Evolutionary conservation across 345 rosid species (phyloP), one percentile per base, ranked within the genome.

Genomic region (Syzygium aqueum): DNA sequence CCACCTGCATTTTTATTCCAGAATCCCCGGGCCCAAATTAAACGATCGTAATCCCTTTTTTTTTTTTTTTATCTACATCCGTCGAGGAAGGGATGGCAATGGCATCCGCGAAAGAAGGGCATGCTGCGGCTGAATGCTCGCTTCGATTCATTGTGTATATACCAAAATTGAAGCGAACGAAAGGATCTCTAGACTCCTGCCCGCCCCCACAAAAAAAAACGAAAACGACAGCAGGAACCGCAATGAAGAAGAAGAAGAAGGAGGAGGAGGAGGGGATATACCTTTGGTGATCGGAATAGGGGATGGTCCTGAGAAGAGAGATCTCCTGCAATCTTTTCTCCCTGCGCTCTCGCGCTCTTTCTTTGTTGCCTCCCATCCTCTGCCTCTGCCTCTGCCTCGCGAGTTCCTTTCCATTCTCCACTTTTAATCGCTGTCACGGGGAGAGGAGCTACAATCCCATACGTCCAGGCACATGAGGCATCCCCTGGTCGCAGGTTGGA

Each of bases 261-360:
- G 21, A 53, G n/a, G 23, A 21, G n/a, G 53, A 25, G n/a, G 7
- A 37, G 56, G 28, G 65, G 51, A 86, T 49, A 25, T 21, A 59
- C 99, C 98, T 95, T 51, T 96, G 98, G 90, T 96, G 98, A 89
- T 96, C 98, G 40, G 99, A 94, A 85, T 96, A 97, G 12, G 98
- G 99, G 87, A 97, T 95, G 77, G 99, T 95, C 30, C 97, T 93
- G 85, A 96, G 97, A 85, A 94, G 98, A 57, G 99, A 95, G 84
- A 97, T 91, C 89, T 95, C 93, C 90, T 95, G 96, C 80, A 91
- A 96, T 88, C 98, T 92, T 86, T 95, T 92, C 37, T 97, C 99
- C 88, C 96, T 91, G 89, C 93, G 95, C 92, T 94, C 98, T 86
- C 89, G 92, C 3, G 97, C 92, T 87, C 90, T 93, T 59, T 93